Percentiles rank a stretch among this genome's conserved stretches.
phyloP scores from a whole-genome alignment of 2,329 filamentous ascomycete species.

The Calonectria pseudoturangicola region DNA sequence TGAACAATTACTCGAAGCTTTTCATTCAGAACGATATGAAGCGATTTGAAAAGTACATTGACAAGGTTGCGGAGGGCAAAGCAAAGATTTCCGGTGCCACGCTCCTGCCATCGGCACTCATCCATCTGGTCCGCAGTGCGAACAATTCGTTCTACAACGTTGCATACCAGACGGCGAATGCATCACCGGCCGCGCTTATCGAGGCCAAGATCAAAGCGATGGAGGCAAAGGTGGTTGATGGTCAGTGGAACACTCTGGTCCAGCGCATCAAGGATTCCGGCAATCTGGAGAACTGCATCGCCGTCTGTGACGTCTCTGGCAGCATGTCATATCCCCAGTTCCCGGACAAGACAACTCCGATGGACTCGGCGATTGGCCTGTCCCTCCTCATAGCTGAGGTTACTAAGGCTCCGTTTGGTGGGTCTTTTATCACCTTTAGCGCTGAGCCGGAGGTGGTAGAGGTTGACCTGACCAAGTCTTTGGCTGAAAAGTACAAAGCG shows the following conservation, averaged over 20 bases:
- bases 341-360: constrained; percentile 67
- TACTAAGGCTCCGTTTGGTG: constrained; percentile 70
- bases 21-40: constrained; percentile 71
- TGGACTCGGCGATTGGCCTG: constrained; percentile 74
- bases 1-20: constrained; percentile 69
- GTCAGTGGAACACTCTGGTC: constrained; percentile 75
- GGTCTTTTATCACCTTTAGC: constrained; percentile 74
- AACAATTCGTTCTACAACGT: not conserved
- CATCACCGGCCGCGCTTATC: constrained; percentile 47
- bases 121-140: constrained; percentile 53
- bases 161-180: not conserved
- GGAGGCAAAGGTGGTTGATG: constrained; percentile 63
- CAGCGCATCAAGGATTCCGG: constrained; percentile 74
- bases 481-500: constrained; percentile 64
- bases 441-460: constrained; percentile 61
- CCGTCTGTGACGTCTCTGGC: constrained; percentile 75
- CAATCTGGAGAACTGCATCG: constrained; percentile 70
- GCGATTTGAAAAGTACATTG: constrained; percentile 70
- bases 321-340: constrained; percentile 68
- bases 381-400: constrained; percentile 74
- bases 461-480: constrained; percentile 60
- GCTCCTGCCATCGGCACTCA: constrained; percentile 70
- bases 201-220: constrained; percentile 57
- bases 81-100: constrained; percentile 73
- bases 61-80: constrained; percentile 68